phyloP scores from a whole-genome alignment of 2,329 filamentous ascomycete species.

The Pseudogymnoascus sp. region DNA sequence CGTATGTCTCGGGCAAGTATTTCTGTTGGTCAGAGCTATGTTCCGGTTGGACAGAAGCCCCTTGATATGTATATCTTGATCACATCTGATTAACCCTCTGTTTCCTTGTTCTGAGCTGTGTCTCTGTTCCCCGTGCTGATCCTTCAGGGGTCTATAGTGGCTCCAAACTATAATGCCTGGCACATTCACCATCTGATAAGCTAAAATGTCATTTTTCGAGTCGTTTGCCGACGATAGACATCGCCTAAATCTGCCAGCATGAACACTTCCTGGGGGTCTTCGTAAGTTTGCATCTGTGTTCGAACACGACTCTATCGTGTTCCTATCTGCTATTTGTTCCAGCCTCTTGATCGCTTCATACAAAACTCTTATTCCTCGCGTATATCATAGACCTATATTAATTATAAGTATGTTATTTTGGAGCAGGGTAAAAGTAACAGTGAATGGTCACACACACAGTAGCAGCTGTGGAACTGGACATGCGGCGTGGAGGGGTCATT shows the following conservation, averaged over 20 bases:
- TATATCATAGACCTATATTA: neutral
- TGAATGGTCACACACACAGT: neutral
- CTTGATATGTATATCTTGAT: neutral
- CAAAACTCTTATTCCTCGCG: neutral
- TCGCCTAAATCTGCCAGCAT: neutral
- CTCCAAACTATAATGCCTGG: neutral
- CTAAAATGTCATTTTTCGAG: neutral
- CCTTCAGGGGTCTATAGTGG: neutral
- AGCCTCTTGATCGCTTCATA: no score
- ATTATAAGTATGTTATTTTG: neutral
- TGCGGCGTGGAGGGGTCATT: neutral
- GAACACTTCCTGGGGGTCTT: neutral
- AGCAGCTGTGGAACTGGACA: neutral
- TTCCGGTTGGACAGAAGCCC: neutral
- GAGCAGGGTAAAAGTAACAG: neutral
- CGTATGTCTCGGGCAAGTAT: neutral
- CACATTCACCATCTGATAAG: neutral
- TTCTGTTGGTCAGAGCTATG: neutral
- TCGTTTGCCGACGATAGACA: neutral
- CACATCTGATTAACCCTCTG: neutral
- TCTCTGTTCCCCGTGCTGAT: neutral
- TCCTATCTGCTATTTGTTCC: no score
- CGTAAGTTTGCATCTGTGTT: neutral
- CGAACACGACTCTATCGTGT: neutral
- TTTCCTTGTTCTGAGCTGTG: neutral